Conservation (phyloP, 441 rosid genomes). For the Kokia cookei region DNA sequence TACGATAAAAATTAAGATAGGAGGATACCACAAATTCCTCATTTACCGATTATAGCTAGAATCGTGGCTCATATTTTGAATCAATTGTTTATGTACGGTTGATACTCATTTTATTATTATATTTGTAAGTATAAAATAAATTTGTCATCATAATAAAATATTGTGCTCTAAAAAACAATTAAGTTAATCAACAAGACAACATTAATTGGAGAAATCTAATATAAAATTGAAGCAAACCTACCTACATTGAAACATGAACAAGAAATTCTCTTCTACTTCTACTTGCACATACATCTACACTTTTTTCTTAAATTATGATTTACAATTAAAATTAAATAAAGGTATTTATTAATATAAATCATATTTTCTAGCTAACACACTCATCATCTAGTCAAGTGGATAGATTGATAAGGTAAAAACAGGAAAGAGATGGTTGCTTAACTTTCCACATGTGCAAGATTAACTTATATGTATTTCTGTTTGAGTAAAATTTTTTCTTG, state of each 20-base stretch:
- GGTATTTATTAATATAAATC: not conserved
- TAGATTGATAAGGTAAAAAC: not conserved
- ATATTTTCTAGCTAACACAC: not conserved
- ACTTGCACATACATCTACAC: not conserved
- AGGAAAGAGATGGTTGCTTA: not conserved
- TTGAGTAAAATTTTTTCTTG: not conserved
- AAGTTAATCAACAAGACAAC: not conserved
- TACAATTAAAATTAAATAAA: not conserved
- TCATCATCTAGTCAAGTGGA: not conserved
- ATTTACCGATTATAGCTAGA: not conserved
- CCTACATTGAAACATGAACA: not conserved
- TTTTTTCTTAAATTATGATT: not conserved
- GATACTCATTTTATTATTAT: too few relatives aligned
- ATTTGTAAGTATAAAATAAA: too few relatives aligned
- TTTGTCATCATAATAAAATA: too few relatives aligned
- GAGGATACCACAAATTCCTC: not conserved
- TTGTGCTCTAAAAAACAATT: not conserved
- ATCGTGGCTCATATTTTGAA: too few relatives aligned
- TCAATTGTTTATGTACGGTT: too few relatives aligned
- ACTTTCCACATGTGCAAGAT: not conserved
- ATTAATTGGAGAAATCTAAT: not conserved
- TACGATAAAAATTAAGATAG: not conserved
- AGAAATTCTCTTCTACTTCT: not conserved
- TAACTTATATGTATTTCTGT: not conserved
- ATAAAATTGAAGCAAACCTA: not conserved